A percentile compares a stretch with the other conserved stretches of the same genome.
Conservation (phyloP, 1,284 basidiomycete species). For the Rhodotorula mucilaginosa region DNA sequence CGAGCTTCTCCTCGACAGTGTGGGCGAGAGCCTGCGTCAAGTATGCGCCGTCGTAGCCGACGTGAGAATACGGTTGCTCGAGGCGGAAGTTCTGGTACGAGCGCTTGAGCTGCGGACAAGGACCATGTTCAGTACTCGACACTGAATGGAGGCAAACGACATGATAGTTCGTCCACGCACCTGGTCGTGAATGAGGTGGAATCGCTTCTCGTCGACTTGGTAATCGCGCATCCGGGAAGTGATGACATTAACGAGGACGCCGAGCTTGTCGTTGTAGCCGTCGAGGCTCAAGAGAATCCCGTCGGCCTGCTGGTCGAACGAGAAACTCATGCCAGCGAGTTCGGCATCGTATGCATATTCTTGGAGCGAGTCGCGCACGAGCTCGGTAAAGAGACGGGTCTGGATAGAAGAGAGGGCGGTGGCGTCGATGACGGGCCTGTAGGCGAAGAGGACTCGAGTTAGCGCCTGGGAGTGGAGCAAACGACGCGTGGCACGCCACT, state of each 20-base stretch:
- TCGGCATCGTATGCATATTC: conserved; percentile 93
- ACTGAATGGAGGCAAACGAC: no score
- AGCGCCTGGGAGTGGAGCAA: not conserved
- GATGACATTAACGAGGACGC: conserved; percentile 71
- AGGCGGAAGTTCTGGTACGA: conserved; percentile 85
- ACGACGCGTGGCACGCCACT: conserved; percentile 30
- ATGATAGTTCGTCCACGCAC: conserved; percentile 50
- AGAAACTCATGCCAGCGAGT: conserved; percentile 82
- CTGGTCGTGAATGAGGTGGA: conserved; percentile 82
- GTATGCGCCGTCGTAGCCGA: conserved; percentile 74
- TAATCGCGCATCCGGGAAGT: conserved; percentile 69
- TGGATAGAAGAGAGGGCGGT: conserved; percentile 50
- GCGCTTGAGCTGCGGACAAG: conserved; percentile 58
- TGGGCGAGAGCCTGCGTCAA: conserved; percentile 69
- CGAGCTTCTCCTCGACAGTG: conserved; percentile 77
- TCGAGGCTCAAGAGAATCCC: conserved; percentile 69
- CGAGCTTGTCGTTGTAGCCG: conserved; percentile 94
- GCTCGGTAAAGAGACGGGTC: conserved; percentile 70
- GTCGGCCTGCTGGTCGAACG: conserved; percentile 64
- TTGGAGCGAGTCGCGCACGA: conserved; percentile 82
- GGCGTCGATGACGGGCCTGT: conserved; percentile 48
- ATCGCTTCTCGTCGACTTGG: conserved; percentile 67
- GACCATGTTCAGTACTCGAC: not conserved
- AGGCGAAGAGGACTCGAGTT: not conserved
- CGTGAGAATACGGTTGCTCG: conserved; percentile 76